A percentile compares a stretch with the other conserved stretches of the same genome.
Evolutionary conservation across 2,329 filamentous ascomycete species (phyloP).

Genomic region (Rhinocladiella mackenziei): DNA sequence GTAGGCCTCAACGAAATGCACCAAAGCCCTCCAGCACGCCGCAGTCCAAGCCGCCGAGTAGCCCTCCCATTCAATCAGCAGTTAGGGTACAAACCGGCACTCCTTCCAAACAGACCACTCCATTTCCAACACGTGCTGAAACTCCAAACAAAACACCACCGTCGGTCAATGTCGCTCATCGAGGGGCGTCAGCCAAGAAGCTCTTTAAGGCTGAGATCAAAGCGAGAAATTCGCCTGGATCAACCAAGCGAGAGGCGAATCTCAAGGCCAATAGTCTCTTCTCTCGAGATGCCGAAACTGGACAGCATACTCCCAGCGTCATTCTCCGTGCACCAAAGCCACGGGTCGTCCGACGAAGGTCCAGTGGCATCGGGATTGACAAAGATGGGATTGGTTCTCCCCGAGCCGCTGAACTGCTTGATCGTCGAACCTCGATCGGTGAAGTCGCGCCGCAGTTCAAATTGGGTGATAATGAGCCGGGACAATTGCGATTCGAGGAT

Average conservation of each 20-base stretch:
- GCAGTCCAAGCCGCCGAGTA: conserved; percentile 31
- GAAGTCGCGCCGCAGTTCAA: conserved; percentile 63
- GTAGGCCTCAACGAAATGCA: conserved; percentile 45
- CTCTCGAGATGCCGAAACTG: conserved; percentile 51
- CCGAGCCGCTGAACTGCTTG: conserved; percentile 65
- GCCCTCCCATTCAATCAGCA: conserved; percentile 29
- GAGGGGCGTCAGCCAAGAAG: conserved; percentile 49
- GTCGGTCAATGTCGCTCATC: conserved; percentile 41
- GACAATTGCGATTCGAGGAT: conserved; percentile 61
- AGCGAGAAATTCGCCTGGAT: conserved; percentile 35
- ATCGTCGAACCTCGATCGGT: conserved; percentile 66
- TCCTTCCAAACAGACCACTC: conserved; percentile 43
- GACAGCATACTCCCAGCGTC: conserved; percentile 59
- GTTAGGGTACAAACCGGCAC: conserved; percentile 36
- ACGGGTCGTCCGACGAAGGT: conserved; percentile 48
- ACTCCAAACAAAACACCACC: conserved; percentile 52
- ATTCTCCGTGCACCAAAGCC: conserved; percentile 53
- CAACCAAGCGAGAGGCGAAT: conserved; percentile 32
- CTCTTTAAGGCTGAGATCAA: conserved; percentile 43
- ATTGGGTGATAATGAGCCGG: conserved; percentile 43
- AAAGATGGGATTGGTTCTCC: conserved; percentile 70
- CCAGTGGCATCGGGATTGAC: conserved; percentile 67
- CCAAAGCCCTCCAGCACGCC: conserved; percentile 44
- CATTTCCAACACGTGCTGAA: conserved; percentile 42
- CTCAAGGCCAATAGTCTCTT: conserved; percentile 47